Conservation (phyloP, 108 stramenopile species). For the Heterococcus sp. region DNA sequence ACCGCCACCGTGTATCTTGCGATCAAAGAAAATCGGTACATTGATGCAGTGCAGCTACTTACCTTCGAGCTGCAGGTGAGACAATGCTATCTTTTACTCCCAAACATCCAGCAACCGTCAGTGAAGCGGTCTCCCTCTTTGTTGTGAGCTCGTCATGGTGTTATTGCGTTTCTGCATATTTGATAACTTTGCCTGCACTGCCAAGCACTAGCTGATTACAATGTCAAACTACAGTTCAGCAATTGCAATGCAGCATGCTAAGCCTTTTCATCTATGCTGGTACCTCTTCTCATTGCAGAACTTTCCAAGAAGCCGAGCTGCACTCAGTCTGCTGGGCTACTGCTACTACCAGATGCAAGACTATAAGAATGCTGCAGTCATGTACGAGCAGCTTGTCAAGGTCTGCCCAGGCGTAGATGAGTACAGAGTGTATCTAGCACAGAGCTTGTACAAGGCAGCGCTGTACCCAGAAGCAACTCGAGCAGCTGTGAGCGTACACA, state of each 20-base stretch:
- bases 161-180: conserved; percentile 12
- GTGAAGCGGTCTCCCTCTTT: conserved; percentile 35
- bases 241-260: not conserved
- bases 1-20: conserved; percentile 59
- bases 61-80: conserved; percentile 38
- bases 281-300: conserved; percentile 54
- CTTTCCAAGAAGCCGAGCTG: conserved; percentile 68
- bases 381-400: conserved; percentile 72
- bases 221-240: not conserved
- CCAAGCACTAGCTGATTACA: not conserved
- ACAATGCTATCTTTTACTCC: not conserved
- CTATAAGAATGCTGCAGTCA: conserved; percentile 35
- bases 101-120: conserved; percentile 37
- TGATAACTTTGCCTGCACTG: not conserved
- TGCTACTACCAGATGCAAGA: conserved; percentile 71
- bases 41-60: conserved; percentile 57
- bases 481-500: conserved; percentile 51
- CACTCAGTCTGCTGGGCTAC: conserved; percentile 74
- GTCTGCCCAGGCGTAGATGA: conserved; percentile 73
- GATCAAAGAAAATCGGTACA: conserved; percentile 58
- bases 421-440: conserved; percentile 73
- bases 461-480: conserved; percentile 46
- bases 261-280: too few relatives aligned
- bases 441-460: conserved; percentile 71
- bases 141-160: not conserved